Conservation (phyloP, 1,139 yeast genomes). For the Geotrichum histeridarum region DNA sequence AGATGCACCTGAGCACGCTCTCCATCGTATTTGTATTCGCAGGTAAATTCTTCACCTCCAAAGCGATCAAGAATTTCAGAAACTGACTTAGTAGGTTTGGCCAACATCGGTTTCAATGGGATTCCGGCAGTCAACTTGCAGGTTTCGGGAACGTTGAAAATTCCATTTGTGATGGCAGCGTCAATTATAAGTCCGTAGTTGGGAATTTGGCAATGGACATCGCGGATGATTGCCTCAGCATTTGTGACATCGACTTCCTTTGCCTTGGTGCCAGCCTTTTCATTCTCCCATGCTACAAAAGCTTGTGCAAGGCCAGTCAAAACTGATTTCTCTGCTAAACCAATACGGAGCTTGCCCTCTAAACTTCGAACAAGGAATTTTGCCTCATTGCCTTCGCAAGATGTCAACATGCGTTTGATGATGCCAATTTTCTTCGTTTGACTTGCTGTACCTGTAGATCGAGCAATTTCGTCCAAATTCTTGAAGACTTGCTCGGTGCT, state of each 20-base stretch:
- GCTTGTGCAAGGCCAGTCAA: constrained; percentile 81
- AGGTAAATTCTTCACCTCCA: constrained; percentile 78
- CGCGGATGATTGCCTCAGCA: constrained; percentile 77
- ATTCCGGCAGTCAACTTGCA: constrained; percentile 84
- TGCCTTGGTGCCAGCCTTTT: constrained; percentile 28
- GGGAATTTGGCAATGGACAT: constrained; percentile 87
- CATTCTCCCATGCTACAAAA: constrained; percentile 54
- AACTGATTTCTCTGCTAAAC: constrained; percentile 90
- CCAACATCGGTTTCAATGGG: constrained; percentile 96
- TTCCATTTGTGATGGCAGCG: constrained; percentile 62
- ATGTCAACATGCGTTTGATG: constrained; percentile 78
- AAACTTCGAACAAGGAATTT: constrained; percentile 82
- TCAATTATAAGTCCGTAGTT: constrained; percentile 75
- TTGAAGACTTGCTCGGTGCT: constrained; percentile 69
- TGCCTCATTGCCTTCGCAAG: constrained; percentile 85
- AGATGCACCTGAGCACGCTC: constrained; percentile 95
- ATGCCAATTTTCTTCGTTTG: constrained; percentile 70
- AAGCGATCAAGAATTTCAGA: constrained; percentile 86
- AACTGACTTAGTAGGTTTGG: constrained; percentile 92
- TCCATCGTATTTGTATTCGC: constrained; percentile 96
- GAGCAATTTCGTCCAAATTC: constrained; percentile 71
- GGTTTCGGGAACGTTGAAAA: constrained; percentile 57
- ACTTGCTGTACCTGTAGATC: constrained; percentile 74
- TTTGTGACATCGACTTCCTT: constrained; percentile 26
- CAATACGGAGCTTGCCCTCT: constrained; percentile 90